Base-by-base conservation (phyloP, 495 filamentous ascomycete species). In the Lophium mytilinum region DNA sequence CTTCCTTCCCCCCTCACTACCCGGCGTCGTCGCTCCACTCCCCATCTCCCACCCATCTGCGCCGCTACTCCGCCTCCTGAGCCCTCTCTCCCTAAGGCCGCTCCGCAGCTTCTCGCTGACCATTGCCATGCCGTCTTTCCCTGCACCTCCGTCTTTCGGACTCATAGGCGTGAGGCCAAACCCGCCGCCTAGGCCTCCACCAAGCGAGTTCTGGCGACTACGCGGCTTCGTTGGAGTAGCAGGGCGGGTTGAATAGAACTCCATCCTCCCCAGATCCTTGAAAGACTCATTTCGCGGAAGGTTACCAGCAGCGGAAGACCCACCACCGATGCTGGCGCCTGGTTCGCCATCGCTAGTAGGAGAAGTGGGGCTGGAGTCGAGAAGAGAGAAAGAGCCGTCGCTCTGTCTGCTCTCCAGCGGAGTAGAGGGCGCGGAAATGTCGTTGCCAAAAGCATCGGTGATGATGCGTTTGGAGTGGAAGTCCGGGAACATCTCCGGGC, bases 401-500 rank as follows among this genome's bases (percentile, higher is more conserved):
- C 35, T 50, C 30, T 57, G 50, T 10, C 37, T 42, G 24, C 46
- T 50, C 41, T 42, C 50, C 21, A 41, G 41, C 11, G 52, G 57
- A n/a, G 55, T 58, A 12, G 17, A 24, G 10, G 65, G 53, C 30
- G 62, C 57, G 6, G 54, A 51, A 18, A 17, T 37, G 15, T 52
- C 50, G 21, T 77, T 73, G 14, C 73, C 71, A 69, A 82, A 79
- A 1, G 81, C 78, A 63, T 83, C 81, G 1, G 80, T 77, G 33
- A 98, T 77, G 54, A 97, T 84, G 15, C 93, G 86, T 0, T 80
- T 79, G 5, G 86, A 76, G 64, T 96, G 89, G 68, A 97, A 99
- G 72, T 99, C 93, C 10, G 90, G 89, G 75, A 93, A 99, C 72
- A 99, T 83, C 65, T 99, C 93, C 1, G 93, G 93, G 0, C 94